phyloP scores from a whole-genome alignment of 352 stramenopile species.

The Blastocystis hominis region DNA sequence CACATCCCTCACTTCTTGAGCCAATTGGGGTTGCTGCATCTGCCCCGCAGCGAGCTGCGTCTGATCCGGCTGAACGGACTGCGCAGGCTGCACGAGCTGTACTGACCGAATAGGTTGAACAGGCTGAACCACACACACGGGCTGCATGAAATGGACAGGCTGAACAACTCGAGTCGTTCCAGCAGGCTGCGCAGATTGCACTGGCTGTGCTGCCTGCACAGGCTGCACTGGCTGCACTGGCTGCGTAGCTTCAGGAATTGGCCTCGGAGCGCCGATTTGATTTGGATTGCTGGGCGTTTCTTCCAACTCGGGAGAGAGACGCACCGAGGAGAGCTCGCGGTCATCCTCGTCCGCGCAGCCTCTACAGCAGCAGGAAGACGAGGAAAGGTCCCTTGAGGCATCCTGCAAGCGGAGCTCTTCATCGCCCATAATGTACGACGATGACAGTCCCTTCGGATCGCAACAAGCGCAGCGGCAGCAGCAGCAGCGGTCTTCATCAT shows the following conservation, averaged over 20 bases:
- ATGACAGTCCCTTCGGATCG: neutral
- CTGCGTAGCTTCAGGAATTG: neutral
- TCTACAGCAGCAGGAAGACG: neutral
- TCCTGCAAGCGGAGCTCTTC: neutral
- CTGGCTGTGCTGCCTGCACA: neutral
- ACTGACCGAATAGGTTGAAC: neutral
- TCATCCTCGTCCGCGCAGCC: neutral
- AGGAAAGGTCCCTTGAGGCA: neutral
- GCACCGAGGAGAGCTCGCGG: too few species aligned
- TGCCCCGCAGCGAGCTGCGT: neutral
- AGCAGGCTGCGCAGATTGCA: neutral
- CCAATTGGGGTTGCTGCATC: neutral
- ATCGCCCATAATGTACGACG: neutral
- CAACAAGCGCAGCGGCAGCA: constrained; percentile 31
- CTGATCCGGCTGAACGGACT: neutral
- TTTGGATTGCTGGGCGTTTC: neutral
- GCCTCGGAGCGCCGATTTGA: neutral
- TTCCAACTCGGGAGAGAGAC: too few species aligned
- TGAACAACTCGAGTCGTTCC: neutral
- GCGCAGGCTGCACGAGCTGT: neutral
- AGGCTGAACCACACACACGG: neutral
- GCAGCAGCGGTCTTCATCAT: constrained; percentile 21
- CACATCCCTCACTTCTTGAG: neutral
- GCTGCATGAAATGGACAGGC: neutral
- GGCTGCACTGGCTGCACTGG: neutral